Evolutionary conservation across 2,329 filamentous ascomycete species (phyloP), one percentile per base, ranked within the genome.

Genomic region (Phyllosticta capitalensis): DNA sequence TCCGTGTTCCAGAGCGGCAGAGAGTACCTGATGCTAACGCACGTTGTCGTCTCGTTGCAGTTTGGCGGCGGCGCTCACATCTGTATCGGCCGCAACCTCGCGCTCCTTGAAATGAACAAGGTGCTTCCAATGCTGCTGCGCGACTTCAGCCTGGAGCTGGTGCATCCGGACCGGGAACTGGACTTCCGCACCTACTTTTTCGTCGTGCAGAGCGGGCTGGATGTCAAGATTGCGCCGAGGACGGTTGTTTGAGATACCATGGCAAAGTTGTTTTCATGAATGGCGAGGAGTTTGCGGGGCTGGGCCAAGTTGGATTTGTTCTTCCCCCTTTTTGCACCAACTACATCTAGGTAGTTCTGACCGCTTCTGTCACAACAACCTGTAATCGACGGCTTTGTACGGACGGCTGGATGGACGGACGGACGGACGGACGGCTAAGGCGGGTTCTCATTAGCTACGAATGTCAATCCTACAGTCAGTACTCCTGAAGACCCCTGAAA

Each of bases 151-250:
- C 78, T 84, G 62, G 72, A 79, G 66, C 71, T 83, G 24, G 75
- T 78, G n/a, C 72, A 79, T 60, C 79, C 79, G 0, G 73, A 74
- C 9, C 73, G 77, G 50, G 74, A 78, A 56, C 72, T 83, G 64
- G 76, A 75, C 61, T 79, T 80, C n/a, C 76, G 80, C 58, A 77
- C 81, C 20, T 82, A 80, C 3, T 84, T 83, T 68, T 84, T 85
- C 64, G 81, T 84, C 9, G 80, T 83, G 9, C 82, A 84, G 67
- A 74, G 78, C 55, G 81, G 82, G 0, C 65, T 84, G 61, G 75
- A 82, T 54, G 80, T 83, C 54, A 81, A 74, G 64, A 72, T 80
- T 60, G 73, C 73, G 62, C 71, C 69, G 65, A 71, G 57, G 17
- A 45, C 38, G 6, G 17, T 45, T n/a, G 38, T 45, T 6, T 45